A percentile compares a stretch with the other conserved stretches of the same genome.
Evolutionary conservation across 1,284 basidiomycete species (phyloP).

Genomic region (Inonotus obliquus): DNA sequence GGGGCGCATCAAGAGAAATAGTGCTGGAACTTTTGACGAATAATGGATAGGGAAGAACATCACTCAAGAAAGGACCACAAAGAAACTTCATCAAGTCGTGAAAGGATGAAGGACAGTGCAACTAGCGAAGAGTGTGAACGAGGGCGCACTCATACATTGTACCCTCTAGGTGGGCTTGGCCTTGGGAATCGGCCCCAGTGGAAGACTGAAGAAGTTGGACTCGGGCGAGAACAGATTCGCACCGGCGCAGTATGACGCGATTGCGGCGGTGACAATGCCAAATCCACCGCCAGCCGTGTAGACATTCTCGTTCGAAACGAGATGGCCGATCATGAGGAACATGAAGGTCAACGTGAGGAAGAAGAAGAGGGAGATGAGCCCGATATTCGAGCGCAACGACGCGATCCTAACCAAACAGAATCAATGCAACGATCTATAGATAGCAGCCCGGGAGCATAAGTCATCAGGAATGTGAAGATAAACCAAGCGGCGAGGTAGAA

Average conservation of each 20-base stretch:
- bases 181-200: conserved; percentile 36
- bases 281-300: conserved; percentile 63
- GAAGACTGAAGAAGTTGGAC: conserved; percentile 45
- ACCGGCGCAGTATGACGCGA: conserved; percentile 68
- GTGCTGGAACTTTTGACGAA: background rate
- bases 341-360: conserved; percentile 66
- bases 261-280: conserved; percentile 62
- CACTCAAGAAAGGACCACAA: background rate
- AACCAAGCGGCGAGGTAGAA: conserved; percentile 70
- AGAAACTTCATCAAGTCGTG: background rate
- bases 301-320: conserved; percentile 25
- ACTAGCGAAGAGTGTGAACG: conserved; percentile 4
- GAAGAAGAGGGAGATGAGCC: conserved; percentile 66
- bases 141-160: conserved; percentile 1
- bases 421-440: background rate
- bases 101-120: conserved; percentile 2
- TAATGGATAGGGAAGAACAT: background rate
- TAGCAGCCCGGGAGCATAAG: conserved; percentile 39
- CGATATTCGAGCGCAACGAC: conserved; percentile 60
- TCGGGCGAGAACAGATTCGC: conserved; percentile 54
- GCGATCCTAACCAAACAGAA: conserved; percentile 43
- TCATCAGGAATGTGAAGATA: conserved; percentile 60
- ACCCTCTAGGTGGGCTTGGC: conserved; percentile 21
- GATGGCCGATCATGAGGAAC: conserved; percentile 47
- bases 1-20: background rate